Conservation (phyloP, 306 rosid species). For the Cucurbita argyrosperma region DNA sequence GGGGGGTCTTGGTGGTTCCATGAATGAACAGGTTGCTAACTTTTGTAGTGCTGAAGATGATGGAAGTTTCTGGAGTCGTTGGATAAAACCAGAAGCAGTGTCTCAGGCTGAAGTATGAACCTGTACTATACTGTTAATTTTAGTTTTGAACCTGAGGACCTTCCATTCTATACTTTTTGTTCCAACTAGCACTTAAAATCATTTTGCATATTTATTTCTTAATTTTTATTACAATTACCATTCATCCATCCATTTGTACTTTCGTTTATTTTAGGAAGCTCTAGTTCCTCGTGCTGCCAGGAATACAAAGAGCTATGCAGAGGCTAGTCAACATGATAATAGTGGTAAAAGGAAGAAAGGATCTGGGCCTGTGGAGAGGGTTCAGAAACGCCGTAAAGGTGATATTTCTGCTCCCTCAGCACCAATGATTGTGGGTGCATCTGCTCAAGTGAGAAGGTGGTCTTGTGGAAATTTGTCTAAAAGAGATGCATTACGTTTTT, state of each 20-base stretch:
- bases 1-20: background rate
- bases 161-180: background rate
- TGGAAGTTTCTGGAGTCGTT: conserved; percentile 98
- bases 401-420: conserved; percentile 51
- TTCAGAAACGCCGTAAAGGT: conserved; percentile 64
- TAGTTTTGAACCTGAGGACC: background rate
- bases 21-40: conserved; percentile 66
- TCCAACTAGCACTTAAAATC: background rate
- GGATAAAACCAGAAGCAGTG: conserved; percentile 85
- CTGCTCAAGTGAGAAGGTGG: conserved; percentile 87
- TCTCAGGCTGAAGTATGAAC: conserved; percentile 76
- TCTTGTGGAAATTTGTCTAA: conserved; percentile 82
- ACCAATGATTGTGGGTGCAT: conserved; percentile 86
- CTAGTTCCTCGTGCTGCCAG: conserved; percentile 92
- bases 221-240: background rate
- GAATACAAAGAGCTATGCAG: conserved; percentile 84
- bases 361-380: conserved; percentile 62
- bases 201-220: background rate
- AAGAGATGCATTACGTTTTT: conserved; percentile 75
- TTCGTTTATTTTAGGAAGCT: conserved; percentile 50
- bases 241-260: background rate
- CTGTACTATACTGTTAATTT: background rate
- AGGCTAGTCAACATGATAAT: conserved; percentile 58
- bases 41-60: conserved; percentile 82
- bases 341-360: conserved; percentile 82